Base-by-base conservation (phyloP, 352 stramenopile genomes). In the Thalassiosira hispida region DNA sequence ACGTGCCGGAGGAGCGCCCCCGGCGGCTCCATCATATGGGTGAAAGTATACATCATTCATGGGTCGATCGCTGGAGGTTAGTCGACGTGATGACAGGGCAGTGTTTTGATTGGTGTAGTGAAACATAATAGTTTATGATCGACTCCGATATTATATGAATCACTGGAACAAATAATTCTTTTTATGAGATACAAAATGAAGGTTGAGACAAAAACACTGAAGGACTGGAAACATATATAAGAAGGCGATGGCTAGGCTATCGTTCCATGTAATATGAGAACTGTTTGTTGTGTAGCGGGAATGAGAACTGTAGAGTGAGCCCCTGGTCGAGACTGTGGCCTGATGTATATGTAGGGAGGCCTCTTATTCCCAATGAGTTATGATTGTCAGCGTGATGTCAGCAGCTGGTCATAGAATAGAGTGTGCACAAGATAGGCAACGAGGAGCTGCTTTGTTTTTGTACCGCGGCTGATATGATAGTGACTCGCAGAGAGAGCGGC, bases 41-140 rank as follows among this genome's bases (percentile, higher is more conserved):
- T 56, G 5, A 27, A 56, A 56, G 47, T 56, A 56, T 56, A 7
- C 47, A 42, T 64, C 55, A 2, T 47, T 64, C 55, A 7, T 23
- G 12, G 16, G 16, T 20, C 55, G 14, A 23, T 57, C 47, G 20
- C 25, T 27, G 14, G 20, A 31, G 14, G 47, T 57, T 6, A 57
- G 47, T 27, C 47, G 12, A 57, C 47, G 25, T 6, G 52, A 42
- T n/a, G 51, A 6, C 1, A 6, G 4, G 20, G 52, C 7, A 18
- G 7, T 1, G 52, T 33, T 22, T 6, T 42, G 52, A 61, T 61
- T 14, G 52, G 52, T 42, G 5, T 61, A 33, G 52, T 61, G 52
- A n/a, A 22, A 61, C 52, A 61, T 61, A 42, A 11, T n/a, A n/a
- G n/a, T n/a, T n/a, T n/a, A n/a, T n/a, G n/a, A n/a, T n/a, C n/a